Evolutionary conservation across 495 filamentous ascomycete genomes (phyloP), one percentile per base, ranked within the genome.

Genomic region (Daldinia caldariorum): DNA sequence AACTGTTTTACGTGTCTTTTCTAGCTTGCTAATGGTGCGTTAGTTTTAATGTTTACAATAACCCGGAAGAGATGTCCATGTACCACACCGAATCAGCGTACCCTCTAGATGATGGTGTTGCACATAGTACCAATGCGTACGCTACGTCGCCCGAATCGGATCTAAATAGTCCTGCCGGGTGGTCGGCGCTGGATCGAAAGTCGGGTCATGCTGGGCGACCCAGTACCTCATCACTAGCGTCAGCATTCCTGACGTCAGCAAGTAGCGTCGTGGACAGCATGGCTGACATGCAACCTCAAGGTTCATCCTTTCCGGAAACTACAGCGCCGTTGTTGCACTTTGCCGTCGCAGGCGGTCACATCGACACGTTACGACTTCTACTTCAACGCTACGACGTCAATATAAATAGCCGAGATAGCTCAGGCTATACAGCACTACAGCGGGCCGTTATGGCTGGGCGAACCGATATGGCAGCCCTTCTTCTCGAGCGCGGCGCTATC

Each of bases 391-490:
- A 69, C 56, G 72, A 77, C 35, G 67, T 74, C 34, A 70, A 77
- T 53, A 35, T 77, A 18, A 73, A 77, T 50, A 64, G 72, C 12
- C 73, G 69, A 12, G 73, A 77, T 53, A 72, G 43, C 43, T 56
- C 73, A 4, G 75, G 75, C 34, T 77, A 77, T 53, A 75, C 75
- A n/a, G 70, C 75, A 20, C 60, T 77, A 0, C 75, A 77, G 61
- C 67, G 75, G 16, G 75, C 75, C 9, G 73, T 77, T 32, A 75
- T 73, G 75, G 56, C 67, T 31, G 75, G 75, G 10, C 70, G 75
- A 31, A 73, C 75, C n/a, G 75, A 77, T 31, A 75, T 77, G 75
- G 75, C 75, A 18, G 72, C 75, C 32, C 66, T 75, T 65, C 75
- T 77, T 5, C 67, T 77, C 26, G 73, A 77, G 62, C 75, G 63